Conservation (phyloP, 768 basidiomycete genomes). For the Boletus reticulatus region DNA sequence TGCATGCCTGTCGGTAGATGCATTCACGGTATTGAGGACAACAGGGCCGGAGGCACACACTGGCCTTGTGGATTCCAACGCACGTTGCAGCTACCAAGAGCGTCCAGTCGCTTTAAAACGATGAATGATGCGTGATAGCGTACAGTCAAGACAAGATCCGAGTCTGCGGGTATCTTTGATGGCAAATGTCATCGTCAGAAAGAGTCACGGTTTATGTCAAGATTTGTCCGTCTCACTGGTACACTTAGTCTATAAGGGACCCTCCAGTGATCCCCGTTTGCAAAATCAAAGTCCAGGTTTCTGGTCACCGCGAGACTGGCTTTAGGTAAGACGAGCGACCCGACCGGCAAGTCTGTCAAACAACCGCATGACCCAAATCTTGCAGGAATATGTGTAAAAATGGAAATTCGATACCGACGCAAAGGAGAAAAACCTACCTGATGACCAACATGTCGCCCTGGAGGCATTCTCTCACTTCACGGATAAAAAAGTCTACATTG, state of each 20-base stretch:
- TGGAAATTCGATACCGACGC: background rate
- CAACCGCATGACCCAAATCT: slow-evolving; percentile 84
- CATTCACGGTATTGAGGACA: slow-evolving; percentile 52
- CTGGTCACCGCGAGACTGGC: slow-evolving; percentile 66
- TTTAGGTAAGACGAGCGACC: slow-evolving; percentile 69
- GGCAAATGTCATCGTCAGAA: background rate
- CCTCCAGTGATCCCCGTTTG: slow-evolving; percentile 36
- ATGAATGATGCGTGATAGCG: slow-evolving; percentile 14
- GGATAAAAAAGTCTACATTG: slow-evolving; percentile 84
- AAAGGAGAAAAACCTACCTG: slow-evolving; percentile 32
- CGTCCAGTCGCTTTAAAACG: slow-evolving; percentile 2
- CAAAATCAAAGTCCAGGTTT: slow-evolving; percentile 78
- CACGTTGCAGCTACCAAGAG: slow-evolving; percentile 42
- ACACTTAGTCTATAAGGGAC: slow-evolving; percentile 66
- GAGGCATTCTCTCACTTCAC: slow-evolving; percentile 74
- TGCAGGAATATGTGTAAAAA: slow-evolving; percentile 4
- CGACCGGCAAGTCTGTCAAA: slow-evolving; percentile 66
- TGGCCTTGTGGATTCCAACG: slow-evolving; percentile 47
- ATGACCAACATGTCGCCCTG: slow-evolving; percentile 57
- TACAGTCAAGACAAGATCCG: slow-evolving; percentile 49
- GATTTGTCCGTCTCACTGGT: slow-evolving; percentile 41
- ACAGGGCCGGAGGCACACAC: slow-evolving; percentile 35
- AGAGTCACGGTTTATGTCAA: background rate
- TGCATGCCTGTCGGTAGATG: slow-evolving; percentile 75
- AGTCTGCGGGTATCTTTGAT: slow-evolving; percentile 58